These are phyloP conservation scores for Hortaea werneckii DNA, from an alignment of 2,329 filamentous ascomycete genomes.

Conservation along the genomic window DNA sequence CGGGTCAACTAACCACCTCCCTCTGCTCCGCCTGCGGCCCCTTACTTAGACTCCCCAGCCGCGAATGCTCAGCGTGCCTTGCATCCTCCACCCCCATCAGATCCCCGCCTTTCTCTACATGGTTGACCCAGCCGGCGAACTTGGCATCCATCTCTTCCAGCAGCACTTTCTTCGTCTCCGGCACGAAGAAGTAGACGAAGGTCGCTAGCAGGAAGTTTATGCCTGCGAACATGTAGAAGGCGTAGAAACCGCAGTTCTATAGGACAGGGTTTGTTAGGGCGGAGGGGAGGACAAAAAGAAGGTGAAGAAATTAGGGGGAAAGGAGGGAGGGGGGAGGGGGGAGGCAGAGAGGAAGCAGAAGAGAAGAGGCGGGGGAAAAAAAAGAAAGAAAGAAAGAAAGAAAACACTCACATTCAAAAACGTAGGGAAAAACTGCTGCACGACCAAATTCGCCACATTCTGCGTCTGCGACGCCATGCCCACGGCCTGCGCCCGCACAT, in stretches of 20 bases:
- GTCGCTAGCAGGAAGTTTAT: slow-evolving; percentile 32
- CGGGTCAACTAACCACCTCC: neutral
- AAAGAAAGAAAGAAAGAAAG: too few species aligned
- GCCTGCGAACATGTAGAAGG: slow-evolving; percentile 46
- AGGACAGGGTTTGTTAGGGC: neutral
- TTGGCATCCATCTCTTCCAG: slow-evolving; percentile 48
- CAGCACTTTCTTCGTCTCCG: slow-evolving; percentile 35
- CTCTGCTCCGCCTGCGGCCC: slow-evolving; percentile 11
- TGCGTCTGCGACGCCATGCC: slow-evolving; percentile 51
- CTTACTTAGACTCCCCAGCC: slow-evolving; percentile 3
- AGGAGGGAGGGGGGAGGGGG: too few species aligned
- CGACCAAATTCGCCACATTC: slow-evolving; percentile 56
- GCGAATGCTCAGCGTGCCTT: slow-evolving; percentile 18
- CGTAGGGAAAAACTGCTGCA: slow-evolving; percentile 61
- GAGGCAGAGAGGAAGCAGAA: too few species aligned
- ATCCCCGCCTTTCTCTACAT: slow-evolving; percentile 44
- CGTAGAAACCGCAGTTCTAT: slow-evolving; percentile 45
- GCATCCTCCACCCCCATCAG: slow-evolving; percentile 30
- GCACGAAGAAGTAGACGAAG: slow-evolving; percentile 34
- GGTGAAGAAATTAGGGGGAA: neutral
- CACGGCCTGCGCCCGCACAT: slow-evolving; percentile 60
- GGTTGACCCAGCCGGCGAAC: slow-evolving; percentile 46
- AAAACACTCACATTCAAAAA: slow-evolving; percentile 38
- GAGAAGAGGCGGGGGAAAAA: too few species aligned
- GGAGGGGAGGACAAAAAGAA: neutral